Base-by-base conservation (phyloP, 1,284 basidiomycete genomes). In the Agaricales sp. region DNA sequence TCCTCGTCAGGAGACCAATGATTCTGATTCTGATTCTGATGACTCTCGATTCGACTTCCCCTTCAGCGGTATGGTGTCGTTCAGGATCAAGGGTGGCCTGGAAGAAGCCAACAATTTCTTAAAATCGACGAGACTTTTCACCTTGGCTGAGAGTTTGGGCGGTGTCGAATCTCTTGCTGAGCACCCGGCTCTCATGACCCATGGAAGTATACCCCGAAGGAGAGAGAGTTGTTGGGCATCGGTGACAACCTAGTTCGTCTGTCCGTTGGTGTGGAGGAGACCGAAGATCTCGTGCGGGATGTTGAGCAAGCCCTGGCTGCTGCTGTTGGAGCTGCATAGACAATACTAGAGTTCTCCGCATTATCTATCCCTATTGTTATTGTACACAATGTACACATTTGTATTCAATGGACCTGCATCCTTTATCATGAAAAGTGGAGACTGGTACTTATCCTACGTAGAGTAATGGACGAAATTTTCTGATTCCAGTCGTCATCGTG, bases 161-260 rank as follows among this genome's bases (percentile, higher is more conserved):
- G 94, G 93, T 0, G 90, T 96, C 13, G 94, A 98, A 74, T 86
- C 81, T 62, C 68, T 96, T 47, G 87, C 87, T 4, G 92, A 95
- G 66, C 75, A 87, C 38, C 90, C 90, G 0, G 80, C 80, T 43
- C 70, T 72, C 60, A 93, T 96, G 87, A 93, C 92, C n/a, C 85
- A 90, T 61, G 84, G 76, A 8, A 76, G 77, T 46, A 79, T 94
- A 46, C 86, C 89, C 0, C 72, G n/a, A 78, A 68, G 11, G 85
- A 89, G 61, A 71, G 91, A 14, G 74, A 69, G 16, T 53, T 68
- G 20, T 68, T 93, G 22, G 91, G 92, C 1, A 95, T 98, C 59
- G 80, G 80, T 6, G 82, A 84, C 25, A 83, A 87, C 58, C 67
- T 98, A 50, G 72, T 97, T 23, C 73, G 94, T 19, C 65, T 97